phyloP scores from a whole-genome alignment of 2,329 filamentous ascomycete genomes.

The Colletotrichum nymphaeae region DNA sequence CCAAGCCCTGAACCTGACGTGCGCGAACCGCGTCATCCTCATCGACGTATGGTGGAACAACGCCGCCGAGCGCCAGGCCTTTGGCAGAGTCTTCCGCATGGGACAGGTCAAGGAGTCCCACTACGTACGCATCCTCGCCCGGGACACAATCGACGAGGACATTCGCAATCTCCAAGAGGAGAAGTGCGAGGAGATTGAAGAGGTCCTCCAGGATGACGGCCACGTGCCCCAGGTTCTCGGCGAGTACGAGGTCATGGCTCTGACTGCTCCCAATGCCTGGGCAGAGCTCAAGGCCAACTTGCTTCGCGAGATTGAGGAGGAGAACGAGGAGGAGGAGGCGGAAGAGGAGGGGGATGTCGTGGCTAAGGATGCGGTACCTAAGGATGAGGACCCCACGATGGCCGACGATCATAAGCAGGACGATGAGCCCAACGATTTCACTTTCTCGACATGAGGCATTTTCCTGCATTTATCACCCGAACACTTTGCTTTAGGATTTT shows the following conservation, averaged over 20 bases:
- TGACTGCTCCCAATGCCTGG: background rate
- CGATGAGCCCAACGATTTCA: too few relatives aligned
- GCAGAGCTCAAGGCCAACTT: background rate
- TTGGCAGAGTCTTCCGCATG: slow-evolving; percentile 70
- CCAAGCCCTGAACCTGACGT: slow-evolving; percentile 53
- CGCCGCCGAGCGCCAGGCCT: slow-evolving; percentile 70
- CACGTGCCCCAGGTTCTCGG: slow-evolving; percentile 15
- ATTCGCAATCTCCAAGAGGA: slow-evolving; percentile 65
- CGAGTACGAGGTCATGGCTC: slow-evolving; percentile 2
- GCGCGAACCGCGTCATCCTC: slow-evolving; percentile 64
- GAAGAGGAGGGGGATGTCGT: background rate
- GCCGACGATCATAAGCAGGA: too few relatives aligned
- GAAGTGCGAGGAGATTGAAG: slow-evolving; percentile 62
- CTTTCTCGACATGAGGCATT: too few relatives aligned
- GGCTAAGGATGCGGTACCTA: background rate
- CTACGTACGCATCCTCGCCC: slow-evolving; percentile 67
- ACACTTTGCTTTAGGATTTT: too few relatives aligned
- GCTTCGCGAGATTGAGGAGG: background rate
- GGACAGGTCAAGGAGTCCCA: slow-evolving; percentile 72
- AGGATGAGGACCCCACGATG: too few relatives aligned
- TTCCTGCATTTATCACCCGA: too few relatives aligned
- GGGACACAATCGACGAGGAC: slow-evolving; percentile 67
- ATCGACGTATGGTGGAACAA: slow-evolving; percentile 73
- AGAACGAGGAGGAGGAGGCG: background rate
- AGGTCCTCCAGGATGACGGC: slow-evolving; percentile 45